Evolutionary conservation across 352 stramenopile species (phyloP).

Genomic region (Globisporangium lucens): DNA sequence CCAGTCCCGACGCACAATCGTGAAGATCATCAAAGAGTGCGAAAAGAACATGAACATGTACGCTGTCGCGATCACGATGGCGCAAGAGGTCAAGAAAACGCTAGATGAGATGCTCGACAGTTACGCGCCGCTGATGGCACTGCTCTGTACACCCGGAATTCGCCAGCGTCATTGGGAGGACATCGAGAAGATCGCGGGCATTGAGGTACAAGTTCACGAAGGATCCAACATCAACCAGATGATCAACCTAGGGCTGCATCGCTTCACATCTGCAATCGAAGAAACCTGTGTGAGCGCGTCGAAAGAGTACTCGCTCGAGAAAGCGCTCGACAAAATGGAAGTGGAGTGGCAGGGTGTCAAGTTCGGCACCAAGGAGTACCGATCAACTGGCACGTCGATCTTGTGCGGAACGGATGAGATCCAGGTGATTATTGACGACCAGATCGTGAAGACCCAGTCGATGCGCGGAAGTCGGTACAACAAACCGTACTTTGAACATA

Average conservation of each 20-base stretch:
- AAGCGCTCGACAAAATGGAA: constrained; percentile 92
- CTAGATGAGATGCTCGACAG: constrained; percentile 86
- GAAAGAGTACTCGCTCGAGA: constrained; percentile 94
- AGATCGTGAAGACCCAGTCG: constrained; percentile 95
- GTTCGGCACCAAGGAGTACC: constrained; percentile 94
- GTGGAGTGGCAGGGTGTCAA: constrained; percentile 90
- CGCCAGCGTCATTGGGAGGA: constrained; percentile 91
- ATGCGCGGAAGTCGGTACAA: constrained; percentile 94
- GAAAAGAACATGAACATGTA: constrained; percentile 87
- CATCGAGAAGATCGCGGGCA: constrained; percentile 84
- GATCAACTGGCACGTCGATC: constrained; percentile 91
- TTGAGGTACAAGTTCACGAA: constrained; percentile 88
- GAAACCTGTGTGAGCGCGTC: constrained; percentile 92
- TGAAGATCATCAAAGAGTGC: constrained; percentile 90
- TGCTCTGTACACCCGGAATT: constrained; percentile 92
- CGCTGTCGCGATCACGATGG: constrained; percentile 73
- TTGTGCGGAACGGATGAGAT: constrained; percentile 88
- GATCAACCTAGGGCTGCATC: constrained; percentile 82
- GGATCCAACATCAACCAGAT: constrained; percentile 91
- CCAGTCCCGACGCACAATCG: constrained; percentile 84
- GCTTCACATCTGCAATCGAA: constrained; percentile 88
- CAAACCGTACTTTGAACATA: constrained; percentile 89
- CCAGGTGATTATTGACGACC: constrained; percentile 93
- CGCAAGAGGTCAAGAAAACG: constrained; percentile 77
- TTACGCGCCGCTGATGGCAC: constrained; percentile 89